These are phyloP conservation scores for Eragrostis curvula DNA, from an alignment of 176 grass and related monocot species.

Conservation along the genomic window DNA sequence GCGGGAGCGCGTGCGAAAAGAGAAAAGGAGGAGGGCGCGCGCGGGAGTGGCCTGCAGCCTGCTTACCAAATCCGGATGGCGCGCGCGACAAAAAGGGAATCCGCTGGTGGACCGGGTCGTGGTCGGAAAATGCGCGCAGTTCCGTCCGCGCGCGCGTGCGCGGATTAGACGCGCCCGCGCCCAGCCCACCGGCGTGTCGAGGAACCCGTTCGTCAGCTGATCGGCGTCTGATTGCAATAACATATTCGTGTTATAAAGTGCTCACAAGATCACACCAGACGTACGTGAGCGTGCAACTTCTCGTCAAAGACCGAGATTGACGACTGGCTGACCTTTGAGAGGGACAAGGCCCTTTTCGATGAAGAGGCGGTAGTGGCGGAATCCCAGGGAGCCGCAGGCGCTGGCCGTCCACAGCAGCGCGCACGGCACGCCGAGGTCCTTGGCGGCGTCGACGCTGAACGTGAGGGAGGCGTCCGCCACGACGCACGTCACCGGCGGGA, in stretches of 20 bases:
- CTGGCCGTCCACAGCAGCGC: slow-evolving; percentile 9
- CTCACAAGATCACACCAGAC: no score
- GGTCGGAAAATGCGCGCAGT: no score
- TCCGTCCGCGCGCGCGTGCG: no score
- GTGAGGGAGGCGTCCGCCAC: neutral
- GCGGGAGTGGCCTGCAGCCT: no score
- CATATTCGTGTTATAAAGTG: no score
- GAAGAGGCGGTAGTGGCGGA: neutral
- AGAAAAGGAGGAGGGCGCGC: no score
- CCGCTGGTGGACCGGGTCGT: no score
- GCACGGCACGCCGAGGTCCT: neutral
- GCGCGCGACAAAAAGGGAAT: no score
- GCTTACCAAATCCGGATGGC: no score
- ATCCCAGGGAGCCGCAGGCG: neutral
- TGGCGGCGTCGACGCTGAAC: neutral
- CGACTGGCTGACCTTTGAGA: neutral
- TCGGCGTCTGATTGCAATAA: neutral
- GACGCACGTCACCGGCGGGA: slow-evolving; percentile 17
- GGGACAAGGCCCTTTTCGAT: slow-evolving; percentile 3
- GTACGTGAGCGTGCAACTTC: no score
- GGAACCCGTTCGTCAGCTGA: slow-evolving; percentile 9
- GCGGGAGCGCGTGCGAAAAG: no score
- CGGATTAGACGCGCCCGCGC: neutral
- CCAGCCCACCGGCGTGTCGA: slow-evolving; percentile 4
- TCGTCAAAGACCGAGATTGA: neutral